A percentile compares a stretch with the other conserved stretches of the same genome.
phyloP scores from a whole-genome alignment of 2,329 filamentous ascomycete species.

The Neonectria hederae region DNA sequence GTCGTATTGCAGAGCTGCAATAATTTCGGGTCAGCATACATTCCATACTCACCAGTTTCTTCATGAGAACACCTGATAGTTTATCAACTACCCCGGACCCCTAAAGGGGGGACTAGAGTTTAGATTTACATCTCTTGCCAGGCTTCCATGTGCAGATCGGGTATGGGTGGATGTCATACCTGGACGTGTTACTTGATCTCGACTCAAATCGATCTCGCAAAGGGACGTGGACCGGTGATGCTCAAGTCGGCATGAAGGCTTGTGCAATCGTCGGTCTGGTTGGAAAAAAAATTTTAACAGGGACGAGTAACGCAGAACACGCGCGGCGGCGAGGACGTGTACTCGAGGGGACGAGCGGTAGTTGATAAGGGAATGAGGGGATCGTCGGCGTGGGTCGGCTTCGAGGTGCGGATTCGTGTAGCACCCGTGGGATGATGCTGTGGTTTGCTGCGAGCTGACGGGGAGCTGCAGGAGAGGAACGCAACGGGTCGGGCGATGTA shows the following conservation, averaged over 20 bases:
- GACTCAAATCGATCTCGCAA: slow-evolving; percentile 1
- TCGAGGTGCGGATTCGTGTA: slow-evolving; percentile 27
- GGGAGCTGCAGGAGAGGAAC: slow-evolving; percentile 38
- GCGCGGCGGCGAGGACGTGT: slow-evolving; percentile 17
- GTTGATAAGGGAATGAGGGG: slow-evolving; percentile 6
- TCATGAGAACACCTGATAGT: not conserved
- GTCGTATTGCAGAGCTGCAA: not conserved
- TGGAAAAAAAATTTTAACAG: not conserved
- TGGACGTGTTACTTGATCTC: slow-evolving; percentile 20
- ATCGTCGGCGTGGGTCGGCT: slow-evolving; percentile 19
- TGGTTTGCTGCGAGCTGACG: slow-evolving; percentile 40
- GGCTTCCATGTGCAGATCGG: not conserved
- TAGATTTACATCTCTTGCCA: no score
- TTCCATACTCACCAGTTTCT: not conserved
- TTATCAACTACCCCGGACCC: not conserved
- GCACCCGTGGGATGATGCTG: slow-evolving; percentile 33
- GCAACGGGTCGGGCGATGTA: slow-evolving; percentile 28
- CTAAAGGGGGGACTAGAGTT: not conserved
- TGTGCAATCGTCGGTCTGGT: slow-evolving; percentile 4
- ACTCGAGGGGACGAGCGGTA: slow-evolving; percentile 15
- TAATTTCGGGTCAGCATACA: not conserved
- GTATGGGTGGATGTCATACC: slow-evolving; percentile 28
- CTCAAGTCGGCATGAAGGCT: slow-evolving; percentile 20
- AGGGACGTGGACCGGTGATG: slow-evolving; percentile 1
- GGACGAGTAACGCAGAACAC: slow-evolving; percentile 22